These are phyloP conservation scores for Acidomyces sp. DNA, from an alignment of 495 filamentous ascomycete species.

Conservation along the genomic window DNA sequence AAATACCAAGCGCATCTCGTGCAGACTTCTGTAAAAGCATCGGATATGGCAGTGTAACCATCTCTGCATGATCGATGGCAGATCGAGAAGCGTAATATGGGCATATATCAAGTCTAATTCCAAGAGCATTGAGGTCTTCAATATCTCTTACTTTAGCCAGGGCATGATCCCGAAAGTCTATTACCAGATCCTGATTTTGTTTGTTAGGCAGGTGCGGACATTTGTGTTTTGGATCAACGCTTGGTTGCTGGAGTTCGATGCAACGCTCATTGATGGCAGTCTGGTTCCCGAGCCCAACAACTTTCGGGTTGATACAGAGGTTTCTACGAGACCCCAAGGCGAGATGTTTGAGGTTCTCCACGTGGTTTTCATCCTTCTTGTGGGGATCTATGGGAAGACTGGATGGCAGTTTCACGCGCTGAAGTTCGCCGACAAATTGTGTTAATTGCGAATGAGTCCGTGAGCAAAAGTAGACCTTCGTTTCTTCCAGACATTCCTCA, in stretches of 20 bases:
- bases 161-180: constrained; percentile 78
- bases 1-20: constrained; percentile 73
- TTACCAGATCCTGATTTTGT: constrained; percentile 54
- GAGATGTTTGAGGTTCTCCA: constrained; percentile 55
- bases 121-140: constrained; percentile 71
- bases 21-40: constrained; percentile 80
- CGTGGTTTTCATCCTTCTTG: constrained; percentile 37
- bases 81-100: constrained; percentile 90
- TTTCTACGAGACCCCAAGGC: constrained; percentile 83
- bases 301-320: constrained; percentile 80
- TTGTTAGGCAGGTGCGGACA: constrained; percentile 70
- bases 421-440: constrained; percentile 84
- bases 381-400: constrained; percentile 29
- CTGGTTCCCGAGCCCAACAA: constrained; percentile 53
- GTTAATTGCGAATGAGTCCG: constrained; percentile 89
- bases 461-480: constrained; percentile 77
- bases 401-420: constrained; percentile 65
- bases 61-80: constrained; percentile 73
- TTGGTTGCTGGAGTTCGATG: constrained; percentile 72
- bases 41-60: constrained; percentile 89
- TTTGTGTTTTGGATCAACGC: constrained; percentile 49
- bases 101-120: constrained; percentile 69
- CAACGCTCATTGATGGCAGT: constrained; percentile 94
- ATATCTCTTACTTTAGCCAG: constrained; percentile 83
- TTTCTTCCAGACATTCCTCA: constrained; percentile 39